Conservation (phyloP, 805 yeast species). For the Yamadazyma nakazawae region DNA sequence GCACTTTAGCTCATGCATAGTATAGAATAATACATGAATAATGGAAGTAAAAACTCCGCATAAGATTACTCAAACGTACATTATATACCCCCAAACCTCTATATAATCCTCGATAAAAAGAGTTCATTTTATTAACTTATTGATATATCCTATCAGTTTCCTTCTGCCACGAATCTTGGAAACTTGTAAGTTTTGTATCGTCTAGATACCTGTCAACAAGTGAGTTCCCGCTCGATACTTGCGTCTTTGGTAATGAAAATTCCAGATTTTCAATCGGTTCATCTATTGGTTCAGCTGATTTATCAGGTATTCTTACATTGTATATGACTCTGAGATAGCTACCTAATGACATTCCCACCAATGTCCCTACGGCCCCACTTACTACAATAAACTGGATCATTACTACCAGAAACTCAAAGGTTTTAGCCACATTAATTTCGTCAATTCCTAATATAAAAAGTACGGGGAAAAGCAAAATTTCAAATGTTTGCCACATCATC, state of each 20-base stretch:
- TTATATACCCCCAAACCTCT: not conserved
- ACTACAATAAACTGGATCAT: slow-evolving; percentile 12
- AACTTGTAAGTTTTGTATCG: slow-evolving; percentile 9
- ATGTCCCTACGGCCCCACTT: slow-evolving; percentile 7
- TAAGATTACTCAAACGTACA: not conserved
- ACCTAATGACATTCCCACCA: slow-evolving; percentile 9
- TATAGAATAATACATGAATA: not conserved
- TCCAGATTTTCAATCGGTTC: not conserved
- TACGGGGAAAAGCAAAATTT: slow-evolving; percentile 8
- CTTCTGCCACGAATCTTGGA: not conserved
- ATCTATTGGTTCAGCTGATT: not conserved
- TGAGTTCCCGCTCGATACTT: not conserved
- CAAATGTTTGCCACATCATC: slow-evolving; percentile 3
- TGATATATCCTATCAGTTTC: not conserved
- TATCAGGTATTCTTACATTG: not conserved
- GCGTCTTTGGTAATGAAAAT: not conserved
- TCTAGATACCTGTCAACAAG: slow-evolving; percentile 10
- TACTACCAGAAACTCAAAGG: slow-evolving; percentile 7
- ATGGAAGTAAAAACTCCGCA: not conserved
- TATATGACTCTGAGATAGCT: not conserved
- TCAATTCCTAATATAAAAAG: slow-evolving; percentile 9
- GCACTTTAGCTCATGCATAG: not conserved
- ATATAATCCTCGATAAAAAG: not conserved
- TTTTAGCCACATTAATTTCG: slow-evolving; percentile 1
- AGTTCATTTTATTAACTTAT: not conserved